These are phyloP conservation scores for Kurtzmaniella quercitrusa DNA, from an alignment of 1,139 yeast species.

Conservation along the genomic window DNA sequence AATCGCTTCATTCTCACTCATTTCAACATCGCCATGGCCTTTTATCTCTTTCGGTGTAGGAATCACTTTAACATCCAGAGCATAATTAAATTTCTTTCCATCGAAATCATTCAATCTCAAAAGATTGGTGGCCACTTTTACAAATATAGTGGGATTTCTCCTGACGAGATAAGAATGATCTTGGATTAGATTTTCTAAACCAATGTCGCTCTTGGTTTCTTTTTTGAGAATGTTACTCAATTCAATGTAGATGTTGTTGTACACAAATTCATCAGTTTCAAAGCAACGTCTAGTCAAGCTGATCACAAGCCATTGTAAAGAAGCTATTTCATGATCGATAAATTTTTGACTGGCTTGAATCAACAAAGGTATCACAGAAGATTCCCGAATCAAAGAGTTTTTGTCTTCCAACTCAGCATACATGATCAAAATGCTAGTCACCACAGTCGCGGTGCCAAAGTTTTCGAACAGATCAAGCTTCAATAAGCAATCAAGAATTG, in stretches of 20 bases:
- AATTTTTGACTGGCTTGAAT: neutral
- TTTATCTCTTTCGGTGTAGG: neutral
- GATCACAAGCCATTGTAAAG: slow-evolving; percentile 12
- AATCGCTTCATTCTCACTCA: slow-evolving; percentile 21
- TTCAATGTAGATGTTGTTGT: slow-evolving; percentile 46
- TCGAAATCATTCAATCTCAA: slow-evolving; percentile 48
- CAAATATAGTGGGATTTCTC: slow-evolving; percentile 54
- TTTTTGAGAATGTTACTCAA: slow-evolving; percentile 33
- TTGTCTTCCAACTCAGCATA: slow-evolving; percentile 43
- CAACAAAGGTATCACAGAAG: slow-evolving; percentile 8
- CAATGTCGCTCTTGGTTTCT: slow-evolving; percentile 7
- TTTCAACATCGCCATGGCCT: slow-evolving; percentile 26
- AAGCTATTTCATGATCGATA: neutral
- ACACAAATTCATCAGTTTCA: slow-evolving; percentile 55
- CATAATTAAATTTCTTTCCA: slow-evolving; percentile 15
- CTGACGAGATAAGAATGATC: slow-evolving; percentile 39
- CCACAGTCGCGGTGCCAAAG: slow-evolving; percentile 45
- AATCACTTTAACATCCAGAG: neutral
- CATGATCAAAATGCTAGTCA: slow-evolving; percentile 50
- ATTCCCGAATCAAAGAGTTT: slow-evolving; percentile 39
- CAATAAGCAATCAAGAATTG: slow-evolving; percentile 42
- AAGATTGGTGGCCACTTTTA: slow-evolving; percentile 48
- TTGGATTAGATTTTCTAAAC: neutral
- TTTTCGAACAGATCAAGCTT: slow-evolving; percentile 34
- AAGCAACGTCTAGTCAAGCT: slow-evolving; percentile 64